Evolutionary conservation across 2,329 filamentous ascomycete species (phyloP).

Genomic region (Furcasterigmium sp.): DNA sequence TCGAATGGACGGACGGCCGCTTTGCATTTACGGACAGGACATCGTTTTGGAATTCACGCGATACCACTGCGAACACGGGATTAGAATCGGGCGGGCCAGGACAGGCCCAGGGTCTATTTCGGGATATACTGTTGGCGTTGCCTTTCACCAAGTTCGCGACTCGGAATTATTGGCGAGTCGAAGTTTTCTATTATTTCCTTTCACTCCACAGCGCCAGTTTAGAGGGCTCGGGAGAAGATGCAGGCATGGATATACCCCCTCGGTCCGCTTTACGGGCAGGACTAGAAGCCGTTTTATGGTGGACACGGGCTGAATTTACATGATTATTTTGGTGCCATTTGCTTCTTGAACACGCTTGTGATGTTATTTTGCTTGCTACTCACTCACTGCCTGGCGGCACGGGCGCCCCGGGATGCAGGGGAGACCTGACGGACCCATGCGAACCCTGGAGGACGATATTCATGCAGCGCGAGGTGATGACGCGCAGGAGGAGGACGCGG

Average conservation of each 20-base stretch:
- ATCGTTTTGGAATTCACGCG: conserved; percentile 2
- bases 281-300: too few species aligned
- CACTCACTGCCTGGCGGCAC: too few species aligned
- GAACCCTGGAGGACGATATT: background rate
- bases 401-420: too few species aligned
- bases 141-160: conserved; percentile 4
- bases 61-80: conserved; percentile 5
- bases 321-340: background rate
- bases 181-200: background rate
- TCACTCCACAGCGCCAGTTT: background rate
- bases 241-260: conserved; percentile 10
- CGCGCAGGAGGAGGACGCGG: background rate
- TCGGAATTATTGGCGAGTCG: conserved; percentile 4
- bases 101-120: background rate
- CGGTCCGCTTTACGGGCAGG: too few species aligned
- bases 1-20: conserved; percentile 9
- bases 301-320: conserved; percentile 3
- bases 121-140: background rate
- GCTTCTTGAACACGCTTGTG: background rate
- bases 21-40: conserved; percentile 6
- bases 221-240: conserved; percentile 5
- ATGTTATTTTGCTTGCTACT: too few species aligned
- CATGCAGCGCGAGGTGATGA: background rate
- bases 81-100: background rate
- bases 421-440: background rate